Base-by-base conservation (phyloP, 371 early-diverging fungal species). In the Sporodiniella umbellata region DNA sequence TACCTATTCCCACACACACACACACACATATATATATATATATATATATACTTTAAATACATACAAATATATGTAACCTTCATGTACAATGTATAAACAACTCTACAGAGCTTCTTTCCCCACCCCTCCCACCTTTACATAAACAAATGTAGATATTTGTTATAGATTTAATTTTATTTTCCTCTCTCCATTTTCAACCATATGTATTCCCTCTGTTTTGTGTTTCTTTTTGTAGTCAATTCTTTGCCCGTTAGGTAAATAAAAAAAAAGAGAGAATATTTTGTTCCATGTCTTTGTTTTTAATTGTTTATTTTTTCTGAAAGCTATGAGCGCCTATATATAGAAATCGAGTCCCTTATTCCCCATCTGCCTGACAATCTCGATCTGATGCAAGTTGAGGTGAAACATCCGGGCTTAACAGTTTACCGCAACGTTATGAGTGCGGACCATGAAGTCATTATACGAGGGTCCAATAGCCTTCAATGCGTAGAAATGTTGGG, bases 371-470 rank as follows among this genome's bases (percentile, higher is more conserved):
- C 40, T 37, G 52, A 26, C 12, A 61, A 57, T n/a, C 62, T 54
- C 11, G 51, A 53, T 22, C 64, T 64, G 19, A 62, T 59, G 10
- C 58, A 42, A 19, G 53, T 59, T 58, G 40, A 46, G 11, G 66
- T 59, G 23, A 33, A 5, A 21, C 33, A 30, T 15, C 17, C 31
- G 11, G 33, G 33, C 8, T 19, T 26, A n/a, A 30, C 31, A 2
- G 19, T 18, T 19, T 31, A 46, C 10, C 24, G 33, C 17, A 18
- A 19, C 15, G 53, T n/a, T 19, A 40, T 21, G 21, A 18, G 21
- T 18, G 21, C 37, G 12, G 35, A 48, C 17, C 37, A 48, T 11
- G 37, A 48, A 24, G 48, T 37, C 14, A 22, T 48, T 15, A 4
- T 48, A n/a, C 33, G 48, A 12, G 37, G 23, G 1, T 23, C 37